Percentiles rank a stretch among this genome's conserved stretches.
Conservation (phyloP, 1,284 basidiomycete genomes). For the Pascua sp. region DNA sequence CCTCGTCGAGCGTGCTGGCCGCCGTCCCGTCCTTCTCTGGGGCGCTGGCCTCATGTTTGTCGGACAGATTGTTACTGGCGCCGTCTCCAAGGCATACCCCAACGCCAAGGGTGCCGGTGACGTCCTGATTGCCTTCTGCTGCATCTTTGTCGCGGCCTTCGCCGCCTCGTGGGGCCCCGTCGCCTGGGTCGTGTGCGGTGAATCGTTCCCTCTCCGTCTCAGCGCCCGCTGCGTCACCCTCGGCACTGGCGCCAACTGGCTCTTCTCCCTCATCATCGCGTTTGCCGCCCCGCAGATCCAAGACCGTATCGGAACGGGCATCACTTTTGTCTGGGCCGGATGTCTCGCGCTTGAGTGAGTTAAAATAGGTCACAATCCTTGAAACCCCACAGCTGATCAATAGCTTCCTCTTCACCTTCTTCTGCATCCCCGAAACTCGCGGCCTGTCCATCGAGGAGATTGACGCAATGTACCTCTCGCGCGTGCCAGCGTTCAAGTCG, state of each 20-base stretch:
- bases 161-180: slow-evolving; percentile 52
- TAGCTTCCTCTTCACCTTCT: slow-evolving; percentile 41
- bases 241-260: slow-evolving; percentile 50
- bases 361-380: too few relatives aligned
- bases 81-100: slow-evolving; percentile 42
- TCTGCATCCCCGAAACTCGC: slow-evolving; percentile 49
- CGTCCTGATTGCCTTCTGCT: slow-evolving; percentile 53
- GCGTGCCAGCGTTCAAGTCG: slow-evolving; percentile 43
- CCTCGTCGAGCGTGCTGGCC: slow-evolving; percentile 50
- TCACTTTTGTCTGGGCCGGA: slow-evolving; percentile 49
- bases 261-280: slow-evolving; percentile 47
- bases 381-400: not conserved
- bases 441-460: slow-evolving; percentile 45
- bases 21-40: slow-evolving; percentile 51
- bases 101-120: slow-evolving; percentile 45
- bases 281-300: slow-evolving; percentile 48
- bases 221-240: slow-evolving; percentile 49
- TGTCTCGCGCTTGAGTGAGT: slow-evolving; percentile 28
- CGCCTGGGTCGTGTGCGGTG: slow-evolving; percentile 47
- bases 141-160: slow-evolving; percentile 53
- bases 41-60: slow-evolving; percentile 51
- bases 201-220: slow-evolving; percentile 51
- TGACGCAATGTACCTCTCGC: slow-evolving; percentile 46
- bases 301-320: slow-evolving; percentile 42
- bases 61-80: slow-evolving; percentile 52